phyloP scores from a whole-genome alignment of 805 yeast genomes.

The Saccharomycopsis malanga region DNA sequence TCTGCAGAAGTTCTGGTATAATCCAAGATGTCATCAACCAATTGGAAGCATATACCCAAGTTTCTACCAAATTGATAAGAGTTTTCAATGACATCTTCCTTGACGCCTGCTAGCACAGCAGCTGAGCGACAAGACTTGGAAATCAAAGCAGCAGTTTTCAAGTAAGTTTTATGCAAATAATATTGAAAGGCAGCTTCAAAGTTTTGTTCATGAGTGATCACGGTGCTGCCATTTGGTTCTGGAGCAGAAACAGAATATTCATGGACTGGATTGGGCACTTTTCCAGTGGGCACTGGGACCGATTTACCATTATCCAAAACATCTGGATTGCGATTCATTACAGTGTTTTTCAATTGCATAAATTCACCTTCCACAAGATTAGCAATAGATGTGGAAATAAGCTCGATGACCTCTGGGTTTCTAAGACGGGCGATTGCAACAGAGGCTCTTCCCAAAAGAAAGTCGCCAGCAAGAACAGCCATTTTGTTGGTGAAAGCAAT shows the following conservation, averaged over 20 bases:
- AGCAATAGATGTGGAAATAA: conserved; percentile 92
- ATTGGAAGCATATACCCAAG: conserved; percentile 90
- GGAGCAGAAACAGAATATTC: conserved; percentile 42
- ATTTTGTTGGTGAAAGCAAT: conserved; percentile 92
- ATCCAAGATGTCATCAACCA: conserved; percentile 94
- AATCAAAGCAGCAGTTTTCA: conserved; percentile 91
- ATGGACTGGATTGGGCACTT: conserved; percentile 51
- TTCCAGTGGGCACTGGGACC: conserved; percentile 55
- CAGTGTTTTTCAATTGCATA: conserved; percentile 95
- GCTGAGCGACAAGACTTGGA: conserved; percentile 91
- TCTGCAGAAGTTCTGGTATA: conserved; percentile 81
- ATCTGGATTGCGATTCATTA: conserved; percentile 44
- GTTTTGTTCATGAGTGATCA: conserved; percentile 51
- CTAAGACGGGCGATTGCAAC: conserved; percentile 89
- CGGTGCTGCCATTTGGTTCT: conserved; percentile 11
- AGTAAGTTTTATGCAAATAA: conserved; percentile 88
- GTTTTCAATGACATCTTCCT: conserved; percentile 66
- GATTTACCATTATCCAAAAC: conserved; percentile 38
- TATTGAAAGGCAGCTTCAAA: conserved; percentile 92
- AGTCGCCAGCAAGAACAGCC: conserved; percentile 97
- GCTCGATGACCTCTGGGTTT: conserved; percentile 95
- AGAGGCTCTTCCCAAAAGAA: conserved; percentile 89
- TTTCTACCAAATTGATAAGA: conserved; percentile 90
- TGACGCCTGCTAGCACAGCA: conserved; percentile 85
- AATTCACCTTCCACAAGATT: conserved; percentile 97